Conservation (phyloP, 805 yeast genomes). For the Ogataea trehaloabstinens region DNA sequence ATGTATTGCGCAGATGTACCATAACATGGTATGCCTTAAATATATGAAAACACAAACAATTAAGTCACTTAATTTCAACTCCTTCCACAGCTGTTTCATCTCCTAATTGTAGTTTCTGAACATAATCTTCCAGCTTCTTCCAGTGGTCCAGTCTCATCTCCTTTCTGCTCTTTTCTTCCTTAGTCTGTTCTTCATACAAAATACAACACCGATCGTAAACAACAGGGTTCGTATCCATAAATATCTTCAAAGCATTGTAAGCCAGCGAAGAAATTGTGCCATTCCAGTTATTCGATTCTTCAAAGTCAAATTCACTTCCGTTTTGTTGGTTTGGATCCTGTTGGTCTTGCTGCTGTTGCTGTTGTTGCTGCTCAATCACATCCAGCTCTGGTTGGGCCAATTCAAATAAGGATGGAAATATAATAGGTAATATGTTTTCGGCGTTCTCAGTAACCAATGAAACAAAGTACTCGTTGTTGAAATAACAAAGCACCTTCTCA, state of each 20-base stretch:
- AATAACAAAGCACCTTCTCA: constrained; percentile 89
- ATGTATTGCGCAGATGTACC: constrained; percentile 1
- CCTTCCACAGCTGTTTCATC: constrained; percentile 38
- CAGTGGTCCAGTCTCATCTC: constrained; percentile 65
- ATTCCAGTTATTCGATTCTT: constrained; percentile 74
- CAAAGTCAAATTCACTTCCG: constrained; percentile 36
- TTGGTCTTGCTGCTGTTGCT: constrained; percentile 16
- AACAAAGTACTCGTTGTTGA: constrained; percentile 93
- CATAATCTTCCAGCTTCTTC: constrained; percentile 65
- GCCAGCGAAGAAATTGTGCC: constrained; percentile 89
- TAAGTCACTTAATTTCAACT: constrained; percentile 50
- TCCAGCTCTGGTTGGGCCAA: constrained; percentile 49
- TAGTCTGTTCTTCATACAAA: constrained; percentile 74
- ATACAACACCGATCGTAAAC: constrained; percentile 92
- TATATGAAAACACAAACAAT: not conserved
- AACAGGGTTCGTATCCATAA: constrained; percentile 89
- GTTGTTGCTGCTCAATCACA: constrained; percentile 29
- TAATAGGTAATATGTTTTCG: constrained; percentile 87
- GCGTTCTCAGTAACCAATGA: constrained; percentile 89
- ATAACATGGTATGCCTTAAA: not conserved
- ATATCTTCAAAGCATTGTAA: constrained; percentile 83
- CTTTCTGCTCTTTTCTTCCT: constrained; percentile 66
- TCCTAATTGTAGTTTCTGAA: constrained; percentile 34
- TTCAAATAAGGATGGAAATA: constrained; percentile 87
- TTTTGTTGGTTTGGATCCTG: constrained; percentile 5